Conservation (phyloP, 2,329 filamentous ascomycete genomes). For the Hirsutella rhossiliensis region DNA sequence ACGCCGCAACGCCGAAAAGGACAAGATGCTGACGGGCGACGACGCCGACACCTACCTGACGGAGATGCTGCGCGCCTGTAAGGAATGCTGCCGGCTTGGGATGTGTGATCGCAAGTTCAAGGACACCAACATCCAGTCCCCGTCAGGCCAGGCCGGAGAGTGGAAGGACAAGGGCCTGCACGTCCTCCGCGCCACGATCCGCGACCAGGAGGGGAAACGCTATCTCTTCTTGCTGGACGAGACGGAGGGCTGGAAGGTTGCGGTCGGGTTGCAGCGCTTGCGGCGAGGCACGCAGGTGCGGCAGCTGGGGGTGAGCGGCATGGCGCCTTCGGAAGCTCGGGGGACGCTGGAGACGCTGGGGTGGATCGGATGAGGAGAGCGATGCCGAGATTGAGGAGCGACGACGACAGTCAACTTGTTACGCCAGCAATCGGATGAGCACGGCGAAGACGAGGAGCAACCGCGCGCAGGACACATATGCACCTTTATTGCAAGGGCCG, state of each 20-base stretch:
- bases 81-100: constrained; percentile 47
- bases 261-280: constrained; percentile 47
- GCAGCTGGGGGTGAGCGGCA: constrained; percentile 44
- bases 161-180: constrained; percentile 46
- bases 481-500: too few species aligned
- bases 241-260: constrained; percentile 57
- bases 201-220: constrained; percentile 54
- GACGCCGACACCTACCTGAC: constrained; percentile 54
- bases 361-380: constrained; percentile 22
- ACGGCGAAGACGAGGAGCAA: too few species aligned
- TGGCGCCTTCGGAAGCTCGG: constrained; percentile 41
- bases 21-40: constrained; percentile 38
- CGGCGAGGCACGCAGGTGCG: constrained; percentile 48
- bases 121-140: constrained; percentile 27
- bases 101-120: constrained; percentile 32
- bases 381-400: too few species aligned
- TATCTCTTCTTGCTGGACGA: constrained; percentile 54
- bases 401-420: too few species aligned
- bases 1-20: constrained; percentile 34
- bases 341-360: constrained; percentile 46
- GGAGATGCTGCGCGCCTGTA: constrained; percentile 53
- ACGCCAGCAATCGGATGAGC: too few species aligned
- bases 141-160: constrained; percentile 36
- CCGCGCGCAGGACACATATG: too few species aligned
- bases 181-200: constrained; percentile 49